Conservation (phyloP, 2,329 filamentous ascomycete species). For the Penicillium sp. region DNA sequence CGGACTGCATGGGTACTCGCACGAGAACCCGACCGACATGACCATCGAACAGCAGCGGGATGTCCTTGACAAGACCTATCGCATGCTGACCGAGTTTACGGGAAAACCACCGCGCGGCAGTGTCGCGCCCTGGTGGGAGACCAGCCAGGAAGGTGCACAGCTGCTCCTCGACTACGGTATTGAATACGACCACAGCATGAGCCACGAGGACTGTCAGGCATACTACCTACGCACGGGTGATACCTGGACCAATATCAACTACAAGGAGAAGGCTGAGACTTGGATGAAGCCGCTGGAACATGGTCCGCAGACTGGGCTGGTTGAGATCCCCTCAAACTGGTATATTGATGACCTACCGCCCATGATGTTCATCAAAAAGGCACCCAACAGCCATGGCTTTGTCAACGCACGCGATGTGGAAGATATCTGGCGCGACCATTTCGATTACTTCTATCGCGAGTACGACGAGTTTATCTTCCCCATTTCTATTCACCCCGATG, state of each 20-base stretch:
- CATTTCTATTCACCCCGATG: constrained; percentile 70
- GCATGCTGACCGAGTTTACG: constrained; percentile 67
- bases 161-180: constrained; percentile 42
- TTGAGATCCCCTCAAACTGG: constrained; percentile 45
- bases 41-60: constrained; percentile 69
- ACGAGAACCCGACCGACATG: constrained; percentile 70
- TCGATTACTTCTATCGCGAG: constrained; percentile 67
- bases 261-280: constrained; percentile 35
- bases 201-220: constrained; percentile 42
- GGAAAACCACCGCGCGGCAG: constrained; percentile 68
- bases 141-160: constrained; percentile 58
- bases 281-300: constrained; percentile 50
- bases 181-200: constrained; percentile 45
- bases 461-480: constrained; percentile 73
- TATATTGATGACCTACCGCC: constrained; percentile 43
- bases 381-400: constrained; percentile 52
- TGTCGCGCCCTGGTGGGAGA: constrained; percentile 74
- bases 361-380: constrained; percentile 44
- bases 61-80: constrained; percentile 70
- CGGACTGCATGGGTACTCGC: constrained; percentile 66
- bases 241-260: constrained; percentile 43
- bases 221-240: constrained; percentile 44
- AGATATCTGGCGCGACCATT: constrained; percentile 58
- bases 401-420: constrained; percentile 55
- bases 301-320: constrained; percentile 36